Evolutionary conservation across 306 rosid genomes (phyloP), one percentile per base, ranked within the genome.

Genomic region (Senna tora): DNA sequence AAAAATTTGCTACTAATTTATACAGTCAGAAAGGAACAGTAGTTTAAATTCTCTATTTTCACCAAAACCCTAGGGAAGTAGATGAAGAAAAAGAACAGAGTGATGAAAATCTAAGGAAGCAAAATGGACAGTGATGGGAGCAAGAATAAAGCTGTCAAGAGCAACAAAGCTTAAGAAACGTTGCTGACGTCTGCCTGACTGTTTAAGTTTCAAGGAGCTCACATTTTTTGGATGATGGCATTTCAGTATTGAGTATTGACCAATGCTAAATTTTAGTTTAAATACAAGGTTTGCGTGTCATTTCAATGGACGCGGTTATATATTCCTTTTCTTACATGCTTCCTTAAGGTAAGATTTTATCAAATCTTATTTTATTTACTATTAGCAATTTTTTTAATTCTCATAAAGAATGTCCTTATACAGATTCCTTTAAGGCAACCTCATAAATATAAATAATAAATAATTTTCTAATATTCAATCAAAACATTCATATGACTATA

Each of bases 21-120:
- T 19, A 22, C 8, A 16, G 49, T 33, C 57, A 71, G 47, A 38
- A 39, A 34, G 43, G 50, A 8, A 84, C 49, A 56, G 70, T 13
- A 56, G 51, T 32, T 45, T 13, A 62, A 51, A 34, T 52, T 66
- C 9, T 32, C 64, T 32, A 83, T 77, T 82, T 76, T 60, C 63
- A 71, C 54, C 14, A 43, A 20, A 5, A 15, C 65, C 12, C 20
- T 1, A 14, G 39, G 41, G 32, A 66, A 28, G 72, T 46, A 28
- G 46, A 67, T 16, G 39, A n/a, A 20, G 10, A 17, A 8, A 41
- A 1, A 9, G 30, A 14, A 46, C 30, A 17, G 15, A 19, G 30
- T 38, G 6, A 0, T 4, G 39, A 36, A 33, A 36, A 36, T 34
- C 43, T 3, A 16, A 30, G 65, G 6, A 71, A 28, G 56, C 13